These are phyloP conservation scores for Lenwebbia sp. DNA, from an alignment of 345 rosid genomes.

Conservation along the genomic window DNA sequence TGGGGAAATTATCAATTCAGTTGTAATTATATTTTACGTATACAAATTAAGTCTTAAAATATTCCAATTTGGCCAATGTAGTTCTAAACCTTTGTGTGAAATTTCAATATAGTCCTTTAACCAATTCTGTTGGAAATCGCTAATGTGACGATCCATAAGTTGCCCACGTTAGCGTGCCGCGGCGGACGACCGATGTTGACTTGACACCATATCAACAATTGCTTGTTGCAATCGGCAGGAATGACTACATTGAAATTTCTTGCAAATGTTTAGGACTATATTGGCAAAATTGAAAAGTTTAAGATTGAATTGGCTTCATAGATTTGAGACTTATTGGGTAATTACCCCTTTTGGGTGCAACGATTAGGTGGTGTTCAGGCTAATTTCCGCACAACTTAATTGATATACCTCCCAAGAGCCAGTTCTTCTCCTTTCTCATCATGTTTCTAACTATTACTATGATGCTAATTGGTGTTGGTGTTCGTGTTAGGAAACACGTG, in stretches of 20 bases:
- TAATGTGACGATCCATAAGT: background rate
- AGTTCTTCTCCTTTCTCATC: background rate
- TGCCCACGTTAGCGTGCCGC: background rate
- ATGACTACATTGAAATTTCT: background rate
- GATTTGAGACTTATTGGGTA: background rate
- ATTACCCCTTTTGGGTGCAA: background rate
- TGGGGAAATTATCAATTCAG: background rate
- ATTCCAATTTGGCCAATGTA: background rate
- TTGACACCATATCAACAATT: background rate
- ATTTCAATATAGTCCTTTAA: background rate
- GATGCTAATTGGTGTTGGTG: no score
- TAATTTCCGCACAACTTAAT: no score
- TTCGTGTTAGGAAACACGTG: no score
- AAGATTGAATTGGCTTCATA: background rate
- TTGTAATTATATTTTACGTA: background rate
- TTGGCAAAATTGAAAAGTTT: background rate
- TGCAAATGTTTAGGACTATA: background rate
- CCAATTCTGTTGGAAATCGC: background rate
- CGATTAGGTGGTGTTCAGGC: background rate
- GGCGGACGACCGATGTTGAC: background rate
- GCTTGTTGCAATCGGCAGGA: background rate
- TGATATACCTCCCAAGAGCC: background rate
- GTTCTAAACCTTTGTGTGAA: background rate
- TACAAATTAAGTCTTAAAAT: background rate
- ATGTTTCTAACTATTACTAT: no score